Base-by-base conservation (phyloP, 495 filamentous ascomycete genomes). In the Neurospora sp. region DNA sequence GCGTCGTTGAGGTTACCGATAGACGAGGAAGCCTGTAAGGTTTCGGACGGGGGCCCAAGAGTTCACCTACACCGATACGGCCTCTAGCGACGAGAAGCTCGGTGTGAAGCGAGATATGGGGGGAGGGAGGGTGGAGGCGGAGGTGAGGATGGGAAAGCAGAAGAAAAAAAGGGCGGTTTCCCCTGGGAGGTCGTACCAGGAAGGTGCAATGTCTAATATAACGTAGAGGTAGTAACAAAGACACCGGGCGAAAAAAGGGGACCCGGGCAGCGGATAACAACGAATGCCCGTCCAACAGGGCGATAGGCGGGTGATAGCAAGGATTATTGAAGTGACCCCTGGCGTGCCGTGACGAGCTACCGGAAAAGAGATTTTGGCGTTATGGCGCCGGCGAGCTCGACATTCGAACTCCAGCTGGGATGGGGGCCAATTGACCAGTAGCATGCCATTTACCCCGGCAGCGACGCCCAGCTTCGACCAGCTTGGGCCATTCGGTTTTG, bases 101-200 rank as follows among this genome's bases (percentile, higher is more conserved):
- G 27, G 54, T 66, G 27, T 66, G 54, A 66, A 66, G 54, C 54
- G 54, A 66, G 54, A 66, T 66, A 59, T 59, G 48, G 54, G 42
- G 69, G 41, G n/a, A n/a, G 69, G 66, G 39, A 69, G 8, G 31
- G 69, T 38, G 35, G 42, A 20, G 41, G 46, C 37, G 72, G 70
- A 37, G 39, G 71, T 38, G 27, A 72, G 37, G 18, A 39, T 39
- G 38, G 39, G 35, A 71, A 46, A 46, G 39, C n/a, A 42, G 70
- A 74, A 71, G 70, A 71, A 54, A 74, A 66, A 66, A 66, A 66
- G 14, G 54, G 54, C 54, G 54, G 54, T 35, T 66, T 66, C 54
- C 54, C 54, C 27, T 18, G 54, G 54, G 54, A 66, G 27, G 54
- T 66, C 27, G 27, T 66, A 66, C 54, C 27, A 18, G 27, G 54